These are phyloP conservation scores for Punctularia strigosozonata DNA, from an alignment of 768 basidiomycete species.

Conservation along the genomic window DNA sequence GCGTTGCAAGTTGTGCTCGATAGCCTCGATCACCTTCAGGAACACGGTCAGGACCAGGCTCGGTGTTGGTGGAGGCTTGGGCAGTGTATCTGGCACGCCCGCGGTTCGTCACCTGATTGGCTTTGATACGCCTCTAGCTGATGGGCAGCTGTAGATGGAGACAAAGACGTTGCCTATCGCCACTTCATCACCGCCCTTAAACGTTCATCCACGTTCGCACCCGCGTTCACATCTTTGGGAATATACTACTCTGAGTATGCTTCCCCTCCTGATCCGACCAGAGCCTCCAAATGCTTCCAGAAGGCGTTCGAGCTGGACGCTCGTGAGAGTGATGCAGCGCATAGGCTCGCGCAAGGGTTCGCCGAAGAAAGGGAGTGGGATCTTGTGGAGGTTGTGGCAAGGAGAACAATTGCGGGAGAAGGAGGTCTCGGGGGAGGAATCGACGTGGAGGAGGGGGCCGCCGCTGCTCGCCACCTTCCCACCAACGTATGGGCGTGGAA, in stretches of 20 bases:
- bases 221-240: constrained; percentile 90
- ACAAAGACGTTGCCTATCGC: constrained; percentile 58
- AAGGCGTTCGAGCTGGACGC: constrained; percentile 97
- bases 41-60: constrained; percentile 49
- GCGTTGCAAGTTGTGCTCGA: constrained; percentile 37
- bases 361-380: constrained; percentile 94
- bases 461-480: constrained; percentile 45
- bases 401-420: constrained; percentile 87
- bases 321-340: constrained; percentile 76
- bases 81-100: constrained; percentile 57
- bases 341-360: constrained; percentile 76
- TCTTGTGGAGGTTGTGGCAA: constrained; percentile 87
- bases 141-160: constrained; percentile 22
- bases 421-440: constrained; percentile 46
- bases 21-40: constrained; percentile 31
- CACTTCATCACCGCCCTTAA: constrained; percentile 75
- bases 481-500: constrained; percentile 98
- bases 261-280: constrained; percentile 64
- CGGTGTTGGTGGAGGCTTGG: constrained; percentile 83
- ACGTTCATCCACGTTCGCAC: constrained; percentile 63
- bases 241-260: constrained; percentile 70
- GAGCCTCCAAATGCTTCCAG: constrained; percentile 93
- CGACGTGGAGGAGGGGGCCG: constrained; percentile 26
- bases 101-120: constrained; percentile 33
- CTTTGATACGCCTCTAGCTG: background rate